phyloP scores from a whole-genome alignment of 208 protist species.

The Crithidia fasciculata region DNA sequence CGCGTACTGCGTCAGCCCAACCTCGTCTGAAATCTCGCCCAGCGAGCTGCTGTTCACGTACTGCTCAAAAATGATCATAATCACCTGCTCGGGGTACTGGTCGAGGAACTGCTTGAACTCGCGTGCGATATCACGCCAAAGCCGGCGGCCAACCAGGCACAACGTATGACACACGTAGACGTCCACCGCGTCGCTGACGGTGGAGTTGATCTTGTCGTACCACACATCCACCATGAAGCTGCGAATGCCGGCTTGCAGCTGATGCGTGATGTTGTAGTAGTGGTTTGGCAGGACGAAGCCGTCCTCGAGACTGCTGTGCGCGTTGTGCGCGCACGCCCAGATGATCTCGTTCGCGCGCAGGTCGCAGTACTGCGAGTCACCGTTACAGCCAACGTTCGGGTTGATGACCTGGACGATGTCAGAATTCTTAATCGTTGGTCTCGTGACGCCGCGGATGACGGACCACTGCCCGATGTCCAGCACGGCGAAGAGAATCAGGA shows the following conservation, averaged over 20 bases:
- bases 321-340: conserved; percentile 50
- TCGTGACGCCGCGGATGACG: conserved; percentile 12
- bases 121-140: conserved; percentile 15
- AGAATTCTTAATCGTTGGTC: background rate
- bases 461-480: conserved; percentile 26
- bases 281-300: conserved; percentile 45
- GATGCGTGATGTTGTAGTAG: conserved; percentile 51
- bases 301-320: conserved; percentile 48
- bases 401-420: conserved; percentile 39
- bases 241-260: conserved; percentile 45
- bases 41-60: conserved; percentile 47
- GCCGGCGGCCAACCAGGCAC: conserved; percentile 33
- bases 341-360: conserved; percentile 45
- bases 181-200: conserved; percentile 28
- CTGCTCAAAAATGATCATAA: conserved; percentile 52
- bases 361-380: conserved; percentile 33
- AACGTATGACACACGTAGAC: conserved; percentile 45
- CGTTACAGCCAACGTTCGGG: conserved; percentile 38
- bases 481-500: conserved; percentile 30
- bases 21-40: conserved; percentile 30
- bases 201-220: conserved; percentile 44
- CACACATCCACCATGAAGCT: conserved; percentile 56
- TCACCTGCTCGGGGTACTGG: conserved; percentile 33
- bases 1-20: conserved; percentile 33
- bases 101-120: conserved; percentile 41